These are phyloP conservation scores for Scytalidium lignicola DNA, from an alignment of 2,329 filamentous ascomycete genomes.

Conservation along the genomic window DNA sequence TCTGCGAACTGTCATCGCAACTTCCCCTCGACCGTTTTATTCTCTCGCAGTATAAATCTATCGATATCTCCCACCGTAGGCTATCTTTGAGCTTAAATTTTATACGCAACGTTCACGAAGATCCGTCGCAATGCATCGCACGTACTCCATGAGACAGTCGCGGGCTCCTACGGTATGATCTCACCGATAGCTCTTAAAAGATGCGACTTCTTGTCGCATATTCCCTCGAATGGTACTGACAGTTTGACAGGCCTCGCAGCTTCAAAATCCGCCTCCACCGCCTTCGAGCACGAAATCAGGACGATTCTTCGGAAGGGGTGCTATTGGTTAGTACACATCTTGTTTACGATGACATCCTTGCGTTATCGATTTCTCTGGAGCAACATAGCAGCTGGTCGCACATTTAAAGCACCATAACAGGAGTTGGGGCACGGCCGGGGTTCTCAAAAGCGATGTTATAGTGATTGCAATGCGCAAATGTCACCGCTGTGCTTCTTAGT, in stretches of 20 bases:
- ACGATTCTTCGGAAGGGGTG: slow-evolving; percentile 80
- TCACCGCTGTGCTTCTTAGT: too few relatives aligned
- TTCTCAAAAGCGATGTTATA: slow-evolving; percentile 46
- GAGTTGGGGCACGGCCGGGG: slow-evolving; percentile 14
- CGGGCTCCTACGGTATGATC: slow-evolving; percentile 87
- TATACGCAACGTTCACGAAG: too few relatives aligned
- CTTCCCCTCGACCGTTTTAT: not conserved
- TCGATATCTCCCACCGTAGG: not conserved
- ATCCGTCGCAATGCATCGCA: slow-evolving; percentile 75
- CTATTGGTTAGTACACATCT: slow-evolving; percentile 57
- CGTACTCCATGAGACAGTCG: slow-evolving; percentile 97
- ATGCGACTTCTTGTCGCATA: slow-evolving; percentile 11
- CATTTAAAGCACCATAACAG: too few relatives aligned
- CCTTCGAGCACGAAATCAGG: slow-evolving; percentile 86
- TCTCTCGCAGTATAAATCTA: not conserved
- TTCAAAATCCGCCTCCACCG: slow-evolving; percentile 90
- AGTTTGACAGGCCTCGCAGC: slow-evolving; percentile 40
- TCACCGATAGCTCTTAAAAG: slow-evolving; percentile 41
- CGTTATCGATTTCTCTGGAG: not conserved
- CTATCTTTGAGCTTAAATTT: too few relatives aligned
- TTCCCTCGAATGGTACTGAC: slow-evolving; percentile 2
- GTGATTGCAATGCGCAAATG: too few relatives aligned
- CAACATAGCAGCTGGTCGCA: too few relatives aligned
- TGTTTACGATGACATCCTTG: slow-evolving; percentile 16
- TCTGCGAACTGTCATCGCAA: not conserved